Conservation (phyloP, 805 yeast species). For the Lachancea sp. region DNA sequence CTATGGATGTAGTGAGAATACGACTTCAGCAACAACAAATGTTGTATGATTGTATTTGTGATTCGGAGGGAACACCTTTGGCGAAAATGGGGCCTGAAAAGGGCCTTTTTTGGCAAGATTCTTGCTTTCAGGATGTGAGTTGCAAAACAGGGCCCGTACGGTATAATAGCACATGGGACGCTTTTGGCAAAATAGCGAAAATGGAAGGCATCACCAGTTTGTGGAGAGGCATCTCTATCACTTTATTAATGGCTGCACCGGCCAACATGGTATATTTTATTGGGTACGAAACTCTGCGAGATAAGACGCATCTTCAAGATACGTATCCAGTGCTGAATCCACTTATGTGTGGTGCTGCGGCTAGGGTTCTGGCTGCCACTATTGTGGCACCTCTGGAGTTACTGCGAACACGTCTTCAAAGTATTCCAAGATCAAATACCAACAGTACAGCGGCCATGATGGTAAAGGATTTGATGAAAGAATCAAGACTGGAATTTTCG, state of each 20-base stretch:
- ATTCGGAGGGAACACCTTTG: conserved; percentile 9
- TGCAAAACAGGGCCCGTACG: conserved; percentile 28
- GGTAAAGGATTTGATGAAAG: conserved; percentile 44
- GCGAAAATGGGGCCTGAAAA: conserved; percentile 13
- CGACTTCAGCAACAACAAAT: conserved; percentile 73
- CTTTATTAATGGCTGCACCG: conserved; percentile 85
- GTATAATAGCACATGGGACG: conserved; percentile 67
- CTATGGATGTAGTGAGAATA: conserved; percentile 74
- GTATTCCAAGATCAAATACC: conserved; percentile 55
- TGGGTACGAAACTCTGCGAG: conserved; percentile 84
- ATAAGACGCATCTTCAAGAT: conserved; percentile 51
- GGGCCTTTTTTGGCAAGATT: conserved; percentile 29
- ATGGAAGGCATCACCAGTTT: conserved; percentile 72
- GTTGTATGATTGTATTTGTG: conserved; percentile 39
- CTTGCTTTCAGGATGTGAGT: conserved; percentile 29
- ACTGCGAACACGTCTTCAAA: conserved; percentile 80
- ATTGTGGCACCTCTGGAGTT: conserved; percentile 83
- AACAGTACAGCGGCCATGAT: conserved; percentile 28
- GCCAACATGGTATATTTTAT: conserved; percentile 90
- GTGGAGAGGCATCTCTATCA: conserved; percentile 85
- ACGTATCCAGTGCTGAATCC: conserved; percentile 51
- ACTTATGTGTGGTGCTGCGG: conserved; percentile 74
- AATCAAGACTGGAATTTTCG: conserved; percentile 45
- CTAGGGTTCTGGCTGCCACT: conserved; percentile 78
- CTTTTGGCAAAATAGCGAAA: conserved; percentile 56